These are phyloP conservation scores for Favolaschia claudopus DNA, from an alignment of 768 basidiomycete genomes.

Conservation along the genomic window DNA sequence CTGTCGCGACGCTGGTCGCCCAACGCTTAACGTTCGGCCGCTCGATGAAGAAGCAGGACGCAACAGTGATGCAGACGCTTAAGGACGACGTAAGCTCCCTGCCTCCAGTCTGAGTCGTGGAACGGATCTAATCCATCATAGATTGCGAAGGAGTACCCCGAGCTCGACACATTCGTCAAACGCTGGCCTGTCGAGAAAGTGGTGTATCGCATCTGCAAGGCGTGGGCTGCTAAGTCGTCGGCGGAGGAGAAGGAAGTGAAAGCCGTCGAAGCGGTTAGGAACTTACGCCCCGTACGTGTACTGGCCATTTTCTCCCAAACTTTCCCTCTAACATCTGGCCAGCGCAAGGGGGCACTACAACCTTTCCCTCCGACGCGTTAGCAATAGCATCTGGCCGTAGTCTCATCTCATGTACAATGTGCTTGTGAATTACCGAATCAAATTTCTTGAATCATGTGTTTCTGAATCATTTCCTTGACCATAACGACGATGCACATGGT, in stretches of 20 bases:
- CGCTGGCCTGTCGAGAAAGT: background rate
- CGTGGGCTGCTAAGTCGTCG: background rate
- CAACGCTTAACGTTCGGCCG: background rate
- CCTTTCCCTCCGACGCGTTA: too few species aligned
- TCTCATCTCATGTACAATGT: too few species aligned
- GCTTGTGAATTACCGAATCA: too few species aligned
- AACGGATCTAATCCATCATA: background rate
- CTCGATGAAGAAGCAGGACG: background rate
- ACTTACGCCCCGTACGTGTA: background rate
- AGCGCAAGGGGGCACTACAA: too few species aligned
- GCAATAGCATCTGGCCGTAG: too few species aligned
- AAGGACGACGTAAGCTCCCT: background rate
- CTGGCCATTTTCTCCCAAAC: background rate
- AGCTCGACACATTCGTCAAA: background rate
- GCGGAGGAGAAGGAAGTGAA: background rate
- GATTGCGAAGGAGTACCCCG: background rate
- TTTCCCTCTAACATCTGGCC: too few species aligned
- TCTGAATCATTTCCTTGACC: too few species aligned
- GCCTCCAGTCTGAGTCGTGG: background rate
- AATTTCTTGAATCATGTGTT: too few species aligned
- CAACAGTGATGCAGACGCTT: background rate
- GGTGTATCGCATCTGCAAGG: background rate
- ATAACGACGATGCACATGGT: too few species aligned
- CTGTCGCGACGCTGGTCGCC: background rate
- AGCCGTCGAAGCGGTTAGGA: background rate